Evolutionary conservation across 2,329 filamentous ascomycete genomes (phyloP), one percentile per base, ranked within the genome.

Genomic region (Graphilbum fragrans): DNA sequence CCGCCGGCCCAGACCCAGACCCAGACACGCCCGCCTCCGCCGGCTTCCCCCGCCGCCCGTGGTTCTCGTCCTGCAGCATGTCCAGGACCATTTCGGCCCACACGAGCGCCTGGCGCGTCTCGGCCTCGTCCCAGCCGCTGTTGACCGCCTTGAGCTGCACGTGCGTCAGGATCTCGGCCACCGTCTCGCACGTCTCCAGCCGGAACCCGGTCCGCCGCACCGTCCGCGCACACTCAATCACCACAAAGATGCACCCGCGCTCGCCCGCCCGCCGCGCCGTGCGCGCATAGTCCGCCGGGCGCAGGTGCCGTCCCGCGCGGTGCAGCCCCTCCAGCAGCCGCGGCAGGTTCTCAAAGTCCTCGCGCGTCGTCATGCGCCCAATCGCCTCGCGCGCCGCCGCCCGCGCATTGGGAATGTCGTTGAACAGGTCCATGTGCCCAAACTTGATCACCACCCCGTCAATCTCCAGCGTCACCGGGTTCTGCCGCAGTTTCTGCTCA

Each of bases 391-490:
- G 39, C 34, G 72, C 47, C 38, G 58, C 51, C 27, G 54, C 54
- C 20, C 59, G 61, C 5, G 67, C 65, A 47, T 60, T 60, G 31
- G 66, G 69, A 5, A 72, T 43, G 33, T 62, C 64, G 35, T 45
- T 56, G 47, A 61, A 47, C n/a, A 49, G 54, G 56, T 74, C 55
- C 43, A 67, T 56, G 52, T 67, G 58, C 37, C 58, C 57, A 58
- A 77, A 77, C 48, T 63, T 66, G 55, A 71, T 56, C 47, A 71
- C 59, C 44, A 74, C 62, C 50, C 66, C 74, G 45, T 73, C 72
- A 48, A 82, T 65, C 49, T 77, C 70, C 47, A 79, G 69, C 45
- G 64, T 62, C 46, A 78, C 64, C 31, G 74, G 72, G 53, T 78
- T 72, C 29, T 62, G 58, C 45, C 69, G 59, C 33, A 82, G 66